Conservation (phyloP, 2,329 filamentous ascomycete species). For the Myriosclerotinia duriaeana region DNA sequence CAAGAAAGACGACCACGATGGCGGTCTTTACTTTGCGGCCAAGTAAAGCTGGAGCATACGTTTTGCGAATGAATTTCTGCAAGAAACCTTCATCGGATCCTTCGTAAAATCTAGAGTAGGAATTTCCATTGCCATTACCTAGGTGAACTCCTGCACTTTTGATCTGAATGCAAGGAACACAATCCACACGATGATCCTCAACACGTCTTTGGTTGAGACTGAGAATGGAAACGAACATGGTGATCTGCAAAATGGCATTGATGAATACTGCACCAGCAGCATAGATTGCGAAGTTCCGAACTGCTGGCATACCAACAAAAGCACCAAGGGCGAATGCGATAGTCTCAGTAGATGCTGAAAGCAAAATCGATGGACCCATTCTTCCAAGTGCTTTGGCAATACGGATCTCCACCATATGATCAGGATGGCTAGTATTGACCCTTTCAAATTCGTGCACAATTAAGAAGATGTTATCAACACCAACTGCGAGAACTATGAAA, state of each 20-base stretch:
- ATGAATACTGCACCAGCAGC: slow-evolving; percentile 95
- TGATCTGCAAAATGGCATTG: slow-evolving; percentile 94
- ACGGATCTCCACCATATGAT: slow-evolving; percentile 81
- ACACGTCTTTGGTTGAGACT: slow-evolving; percentile 88
- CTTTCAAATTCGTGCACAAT: slow-evolving; percentile 98
- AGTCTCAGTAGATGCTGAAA: slow-evolving; percentile 93
- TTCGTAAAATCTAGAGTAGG: slow-evolving; percentile 40
- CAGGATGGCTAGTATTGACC: slow-evolving; percentile 87
- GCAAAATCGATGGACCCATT: slow-evolving; percentile 94
- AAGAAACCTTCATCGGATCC: slow-evolving; percentile 79
- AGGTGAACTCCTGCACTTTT: slow-evolving; percentile 70
- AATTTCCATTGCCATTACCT: slow-evolving; percentile 58
- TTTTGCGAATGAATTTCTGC: slow-evolving; percentile 85
- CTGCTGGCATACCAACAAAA: slow-evolving; percentile 96
- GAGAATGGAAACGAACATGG: slow-evolving; percentile 92
- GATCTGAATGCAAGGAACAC: slow-evolving; percentile 84
- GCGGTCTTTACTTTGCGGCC: slow-evolving; percentile 75
- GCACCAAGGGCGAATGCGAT: slow-evolving; percentile 89
- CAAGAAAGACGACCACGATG: slow-evolving; percentile 79
- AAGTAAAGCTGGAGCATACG: slow-evolving; percentile 80
- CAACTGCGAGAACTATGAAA: slow-evolving; percentile 92
- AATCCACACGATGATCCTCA: slow-evolving; percentile 84
- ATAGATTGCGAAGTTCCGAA: slow-evolving; percentile 95
- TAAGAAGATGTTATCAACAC: slow-evolving; percentile 98
- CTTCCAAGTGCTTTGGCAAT: slow-evolving; percentile 86